Conservation (phyloP, 208 protist species). For the Leishmania lainsoni region DNA sequence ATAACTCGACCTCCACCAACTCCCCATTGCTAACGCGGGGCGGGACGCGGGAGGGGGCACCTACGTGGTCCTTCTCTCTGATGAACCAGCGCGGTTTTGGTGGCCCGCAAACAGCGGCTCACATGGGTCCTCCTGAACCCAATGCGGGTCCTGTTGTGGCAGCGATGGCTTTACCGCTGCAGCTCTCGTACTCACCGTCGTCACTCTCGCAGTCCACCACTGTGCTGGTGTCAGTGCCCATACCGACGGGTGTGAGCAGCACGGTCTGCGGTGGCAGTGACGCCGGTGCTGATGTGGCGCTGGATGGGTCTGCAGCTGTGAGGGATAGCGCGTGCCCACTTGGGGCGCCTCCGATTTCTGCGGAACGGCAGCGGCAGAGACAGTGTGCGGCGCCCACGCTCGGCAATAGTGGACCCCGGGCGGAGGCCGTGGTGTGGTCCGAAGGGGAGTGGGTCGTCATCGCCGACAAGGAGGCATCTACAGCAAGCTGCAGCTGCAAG, state of each 20-base stretch:
- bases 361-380: not conserved
- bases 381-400: not conserved
- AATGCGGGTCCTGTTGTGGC: not conserved
- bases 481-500: not conserved
- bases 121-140: not conserved
- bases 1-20: not conserved
- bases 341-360: not conserved
- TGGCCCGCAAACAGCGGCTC: not conserved
- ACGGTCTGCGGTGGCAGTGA: not conserved
- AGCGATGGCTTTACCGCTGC: not conserved
- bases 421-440: not conserved
- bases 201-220: not conserved
- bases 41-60: not conserved
- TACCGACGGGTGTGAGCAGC: not conserved
- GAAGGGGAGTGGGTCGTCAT: not conserved
- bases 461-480: not conserved
- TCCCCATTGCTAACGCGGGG: not conserved
- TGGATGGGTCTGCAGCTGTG: no score
- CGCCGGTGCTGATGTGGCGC: not conserved
- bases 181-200: not conserved
- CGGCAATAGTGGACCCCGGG: not conserved
- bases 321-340: not conserved
- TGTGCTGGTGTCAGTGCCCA: not conserved
- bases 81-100: not conserved
- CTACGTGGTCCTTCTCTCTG: not conserved